Base-by-base conservation (phyloP, 257 asterid species). In the Phtheirospermum japonicum region DNA sequence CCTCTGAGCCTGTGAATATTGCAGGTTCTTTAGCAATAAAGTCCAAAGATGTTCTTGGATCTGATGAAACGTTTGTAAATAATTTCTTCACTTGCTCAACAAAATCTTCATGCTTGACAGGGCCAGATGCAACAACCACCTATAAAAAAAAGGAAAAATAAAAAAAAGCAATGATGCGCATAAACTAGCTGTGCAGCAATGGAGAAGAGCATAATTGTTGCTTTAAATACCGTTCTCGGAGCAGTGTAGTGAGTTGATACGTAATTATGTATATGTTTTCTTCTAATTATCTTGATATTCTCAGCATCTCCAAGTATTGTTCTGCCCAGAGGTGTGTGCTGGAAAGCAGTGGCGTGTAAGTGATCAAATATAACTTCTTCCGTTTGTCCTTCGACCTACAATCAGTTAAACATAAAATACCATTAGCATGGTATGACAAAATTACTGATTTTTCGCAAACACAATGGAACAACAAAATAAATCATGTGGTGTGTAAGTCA, bases 321-420 rank as follows among this genome's bases (percentile, higher is more conserved):
- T 80, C 96, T 77, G 33, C 95, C 96, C 55, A 90, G 76, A 46
- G 97, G 92, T 0, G 96, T 70, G 63, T 85, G 77, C 76, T 87
- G 97, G 83, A 85, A 90, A 57, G 97, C 97, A 76, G 96, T 85
- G 50, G 96, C 85, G 71, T 90, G 97, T 30, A 90, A 70, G 58
- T 90, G 97, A 70, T 90, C 97, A 61, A 90, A 90, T 66, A 90
- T 82, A 61, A 90, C 96, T 73, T 90, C 97, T 73, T 85, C 93
- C 7, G 82, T 77, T 64, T 87, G 95, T 40, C 84, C 79, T 83
- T 87, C 97, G 1, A 90, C 93, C 96, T 90, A 72, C 52, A 77
- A 57, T 33, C 10, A 70, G 45, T 66, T 43, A 49, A 69, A 39
- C n/a, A 66, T 28, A 48, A 46, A 52, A 43, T 7, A 53, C 30